Base-by-base conservation (phyloP, 345 rosid species). In the Cardamine chenopodiifolia region DNA sequence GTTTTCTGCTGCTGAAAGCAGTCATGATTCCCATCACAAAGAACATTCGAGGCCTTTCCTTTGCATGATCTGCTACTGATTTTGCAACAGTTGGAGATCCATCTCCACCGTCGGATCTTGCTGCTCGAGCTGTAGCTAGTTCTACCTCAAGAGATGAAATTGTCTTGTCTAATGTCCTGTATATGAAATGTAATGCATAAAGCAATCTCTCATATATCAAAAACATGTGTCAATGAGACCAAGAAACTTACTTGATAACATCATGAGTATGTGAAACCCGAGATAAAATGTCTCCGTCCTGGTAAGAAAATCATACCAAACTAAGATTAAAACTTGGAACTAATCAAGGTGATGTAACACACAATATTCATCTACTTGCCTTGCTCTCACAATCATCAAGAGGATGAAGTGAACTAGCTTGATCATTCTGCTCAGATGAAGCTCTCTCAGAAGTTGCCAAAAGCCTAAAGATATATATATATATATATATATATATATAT, bases 261-360 rank as follows among this genome's bases (percentile, higher is more conserved):
- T 90, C 87, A 80, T 84, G 97, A 72, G 98, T 89, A 82, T 90
- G 96, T n/a, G 94, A 84, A 76, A 95, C 96, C 80, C 82, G 93
- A 72, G 96, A 95, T 74, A 87, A 81, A 78, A 92, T 90, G 77
- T 95, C 96, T 47, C 86, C 85, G 35, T 84, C 81, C 84, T 74
- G 82, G 26, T 74, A 68, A 63, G 75, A 87, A 75, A 76, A 75
- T 78, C 89, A 96, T 84, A 74, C 50, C 62, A 79, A 76, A 39
- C 1, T 47, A 14, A 82, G 35, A 81, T 66, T 85, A 50, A 20
- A 39, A 32, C 1, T n/a, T 64, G 4, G 7, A 34, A 22, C 45
- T 29, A 71, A 14, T 23, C 19, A 11, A 11, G 48, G 70, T 15
- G 71, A 66, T 70, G 32, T 45, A 70, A 39, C 17, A 78, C 44